Base-by-base conservation (phyloP, 352 stramenopile genomes). In the Globisporangium iwayamae region DNA sequence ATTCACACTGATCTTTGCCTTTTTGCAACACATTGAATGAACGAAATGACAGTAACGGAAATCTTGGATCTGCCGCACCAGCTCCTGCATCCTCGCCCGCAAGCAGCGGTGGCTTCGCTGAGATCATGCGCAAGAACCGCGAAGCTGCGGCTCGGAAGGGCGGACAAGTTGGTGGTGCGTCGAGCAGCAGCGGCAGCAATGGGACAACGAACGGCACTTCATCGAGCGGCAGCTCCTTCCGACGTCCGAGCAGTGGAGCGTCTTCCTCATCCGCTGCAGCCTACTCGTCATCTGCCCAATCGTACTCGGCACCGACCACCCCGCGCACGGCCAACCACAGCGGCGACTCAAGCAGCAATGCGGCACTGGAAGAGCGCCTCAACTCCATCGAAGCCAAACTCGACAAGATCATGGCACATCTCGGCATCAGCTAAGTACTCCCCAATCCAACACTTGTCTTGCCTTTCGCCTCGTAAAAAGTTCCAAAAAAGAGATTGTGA, bases 51-150 rank as follows among this genome's bases (percentile, higher is more conserved):
- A 69, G 47, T 39, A 74, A 58, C 11, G 45, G 46, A 34, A 54
- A 55, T 30, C 16, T 52, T 47, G 39, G 32, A 4, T 57, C 51
- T 8, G 25, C 39, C 22, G 22, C n/a, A 3, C 53, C 51, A 8
- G 38, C 34, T 28, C 22, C 43, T 14, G 46, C 59, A 46, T 60
- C 65, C 1, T 65, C 63, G 10, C 54, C 47, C 50, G 61, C 63
- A 6, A 63, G 62, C 14, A 74, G 73, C 20, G 80, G 83, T 20
- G 87, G 87, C 20, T 95, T 96, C 71, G 83, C 88, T 0, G 88
- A 96, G 63, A 96, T 96, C 69, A 96, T 96, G 85, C 79, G 85
- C 51, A 93, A 92, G 70, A 96, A 95, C 73, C 81, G 86, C 25
- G 86, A 94, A 62, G 88, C 88, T 16, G 85, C 86, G 2, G 86